A percentile compares a stretch with the other conserved stretches of the same genome.
Evolutionary conservation across 2,329 filamentous ascomycete genomes (phyloP).

Genomic region (Aureobasidium namibiae): DNA sequence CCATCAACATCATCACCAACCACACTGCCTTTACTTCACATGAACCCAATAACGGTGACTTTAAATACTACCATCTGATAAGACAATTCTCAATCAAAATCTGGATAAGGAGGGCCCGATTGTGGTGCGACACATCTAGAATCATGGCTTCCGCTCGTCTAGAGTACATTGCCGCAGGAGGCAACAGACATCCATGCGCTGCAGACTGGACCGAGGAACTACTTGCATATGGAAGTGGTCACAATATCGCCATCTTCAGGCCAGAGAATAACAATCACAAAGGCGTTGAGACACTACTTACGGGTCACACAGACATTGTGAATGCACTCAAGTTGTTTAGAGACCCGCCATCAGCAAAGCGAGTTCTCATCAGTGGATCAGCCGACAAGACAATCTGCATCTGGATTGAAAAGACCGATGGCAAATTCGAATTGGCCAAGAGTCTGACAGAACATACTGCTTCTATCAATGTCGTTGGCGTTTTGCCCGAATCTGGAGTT

Average conservation of each 20-base stretch:
- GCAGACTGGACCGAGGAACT: slow-evolving; percentile 76
- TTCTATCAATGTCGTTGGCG: slow-evolving; percentile 59
- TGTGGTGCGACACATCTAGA: not conserved
- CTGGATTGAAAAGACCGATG: slow-evolving; percentile 36
- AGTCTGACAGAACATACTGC: slow-evolving; percentile 60
- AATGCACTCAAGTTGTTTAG: slow-evolving; percentile 77
- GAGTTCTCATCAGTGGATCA: slow-evolving; percentile 67
- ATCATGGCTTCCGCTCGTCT: not conserved
- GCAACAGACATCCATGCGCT: slow-evolving; percentile 80
- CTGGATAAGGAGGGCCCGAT: too few relatives aligned
- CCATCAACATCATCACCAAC: not conserved
- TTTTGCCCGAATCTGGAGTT: slow-evolving; percentile 36
- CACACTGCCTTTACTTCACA: not conserved
- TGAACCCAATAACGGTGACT: too few relatives aligned
- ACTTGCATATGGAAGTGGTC: slow-evolving; percentile 82
- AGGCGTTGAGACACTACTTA: slow-evolving; percentile 55
- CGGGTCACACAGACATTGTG: slow-evolving; percentile 70
- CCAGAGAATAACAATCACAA: slow-evolving; percentile 45
- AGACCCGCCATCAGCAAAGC: slow-evolving; percentile 36
- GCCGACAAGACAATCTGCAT: slow-evolving; percentile 70
- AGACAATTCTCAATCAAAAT: too few relatives aligned
- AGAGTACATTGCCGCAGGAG: slow-evolving; percentile 63
- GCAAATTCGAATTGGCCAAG: slow-evolving; percentile 33
- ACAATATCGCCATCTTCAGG: slow-evolving; percentile 82
- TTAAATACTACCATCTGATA: too few relatives aligned